phyloP scores from a whole-genome alignment of 768 basidiomycete genomes.

The Tulasnella sp. region DNA sequence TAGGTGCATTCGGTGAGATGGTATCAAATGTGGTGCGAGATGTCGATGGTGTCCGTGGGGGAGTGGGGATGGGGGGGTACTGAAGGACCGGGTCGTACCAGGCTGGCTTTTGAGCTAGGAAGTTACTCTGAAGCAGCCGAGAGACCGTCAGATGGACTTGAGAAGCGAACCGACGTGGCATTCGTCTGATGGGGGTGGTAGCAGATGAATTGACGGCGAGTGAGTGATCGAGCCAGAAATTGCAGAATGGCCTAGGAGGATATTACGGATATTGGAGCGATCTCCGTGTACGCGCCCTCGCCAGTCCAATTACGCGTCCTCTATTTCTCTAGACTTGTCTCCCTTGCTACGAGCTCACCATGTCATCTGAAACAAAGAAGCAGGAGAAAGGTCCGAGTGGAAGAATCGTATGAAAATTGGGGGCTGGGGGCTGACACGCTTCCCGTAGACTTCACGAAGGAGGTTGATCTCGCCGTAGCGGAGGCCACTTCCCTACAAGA shows the following conservation, averaged over 20 bases:
- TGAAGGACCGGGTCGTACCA: constrained; percentile 82
- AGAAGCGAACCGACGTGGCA: constrained; percentile 71
- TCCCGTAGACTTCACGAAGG: constrained; percentile 56
- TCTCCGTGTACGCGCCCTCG: constrained; percentile 10
- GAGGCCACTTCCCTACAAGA: constrained; percentile 57
- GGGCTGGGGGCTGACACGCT: background rate
- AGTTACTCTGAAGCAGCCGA: constrained; percentile 58
- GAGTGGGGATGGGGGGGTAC: constrained; percentile 79
- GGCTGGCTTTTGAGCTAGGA: constrained; percentile 52
- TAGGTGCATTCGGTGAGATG: constrained; percentile 4
- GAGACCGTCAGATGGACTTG: constrained; percentile 85
- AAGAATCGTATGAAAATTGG: background rate
- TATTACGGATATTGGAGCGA: background rate
- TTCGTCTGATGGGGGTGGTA: constrained; percentile 22
- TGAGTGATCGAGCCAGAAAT: background rate
- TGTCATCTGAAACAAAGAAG: constrained; percentile 20
- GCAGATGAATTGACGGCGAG: background rate
- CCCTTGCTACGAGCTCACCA: background rate
- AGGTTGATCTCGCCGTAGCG: constrained; percentile 66
- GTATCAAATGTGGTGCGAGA: constrained; percentile 42
- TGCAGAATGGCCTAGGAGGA: too few relatives aligned
- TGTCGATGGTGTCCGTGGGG: constrained; percentile 49
- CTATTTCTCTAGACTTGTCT: background rate
- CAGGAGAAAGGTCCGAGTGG: constrained; percentile 18
- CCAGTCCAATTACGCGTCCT: constrained; percentile 14